Conservation (phyloP, 208 protist species). For the Acanthamoeba sp. region DNA sequence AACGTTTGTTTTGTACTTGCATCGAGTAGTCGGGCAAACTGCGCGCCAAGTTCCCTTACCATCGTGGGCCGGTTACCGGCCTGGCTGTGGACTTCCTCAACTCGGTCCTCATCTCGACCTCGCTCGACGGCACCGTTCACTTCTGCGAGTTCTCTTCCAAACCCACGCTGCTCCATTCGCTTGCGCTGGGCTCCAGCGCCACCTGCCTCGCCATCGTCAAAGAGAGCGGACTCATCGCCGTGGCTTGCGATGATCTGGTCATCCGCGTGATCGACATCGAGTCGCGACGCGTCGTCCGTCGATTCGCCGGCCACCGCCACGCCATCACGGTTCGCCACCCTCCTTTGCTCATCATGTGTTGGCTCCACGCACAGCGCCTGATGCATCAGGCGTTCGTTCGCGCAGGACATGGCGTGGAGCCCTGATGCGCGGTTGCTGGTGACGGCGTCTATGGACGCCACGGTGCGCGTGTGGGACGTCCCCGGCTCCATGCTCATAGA, state of each 20-base stretch:
- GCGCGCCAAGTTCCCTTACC: not conserved
- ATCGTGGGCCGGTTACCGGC: conserved; percentile 30
- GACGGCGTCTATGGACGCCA: conserved; percentile 65
- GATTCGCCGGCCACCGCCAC: conserved; percentile 74
- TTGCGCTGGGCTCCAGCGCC: not conserved
- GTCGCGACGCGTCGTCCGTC: conserved; percentile 72
- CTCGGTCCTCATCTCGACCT: conserved; percentile 52
- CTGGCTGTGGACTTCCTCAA: conserved; percentile 79
- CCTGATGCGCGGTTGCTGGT: conserved; percentile 82
- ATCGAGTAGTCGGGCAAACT: not conserved
- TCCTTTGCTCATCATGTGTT: not conserved
- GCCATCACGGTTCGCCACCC: conserved; percentile 70
- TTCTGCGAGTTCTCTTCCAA: conserved; percentile 38
- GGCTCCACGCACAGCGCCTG: too few species aligned
- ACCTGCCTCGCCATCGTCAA: conserved; percentile 30
- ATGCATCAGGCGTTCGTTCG: too few species aligned
- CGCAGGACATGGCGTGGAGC: conserved; percentile 78
- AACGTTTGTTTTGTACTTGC: not conserved
- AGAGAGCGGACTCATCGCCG: conserved; percentile 44
- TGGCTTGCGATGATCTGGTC: conserved; percentile 60
- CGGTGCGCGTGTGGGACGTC: conserved; percentile 84
- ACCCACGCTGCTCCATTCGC: not conserved
- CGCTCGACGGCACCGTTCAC: conserved; percentile 67
- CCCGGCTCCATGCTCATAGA: conserved; percentile 81
- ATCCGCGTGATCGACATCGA: conserved; percentile 81